A percentile compares a stretch with the other conserved stretches of the same genome.
These are phyloP conservation scores for Euryodendron excelsum DNA, from an alignment of 148 eudicot species.

Conservation along the genomic window DNA sequence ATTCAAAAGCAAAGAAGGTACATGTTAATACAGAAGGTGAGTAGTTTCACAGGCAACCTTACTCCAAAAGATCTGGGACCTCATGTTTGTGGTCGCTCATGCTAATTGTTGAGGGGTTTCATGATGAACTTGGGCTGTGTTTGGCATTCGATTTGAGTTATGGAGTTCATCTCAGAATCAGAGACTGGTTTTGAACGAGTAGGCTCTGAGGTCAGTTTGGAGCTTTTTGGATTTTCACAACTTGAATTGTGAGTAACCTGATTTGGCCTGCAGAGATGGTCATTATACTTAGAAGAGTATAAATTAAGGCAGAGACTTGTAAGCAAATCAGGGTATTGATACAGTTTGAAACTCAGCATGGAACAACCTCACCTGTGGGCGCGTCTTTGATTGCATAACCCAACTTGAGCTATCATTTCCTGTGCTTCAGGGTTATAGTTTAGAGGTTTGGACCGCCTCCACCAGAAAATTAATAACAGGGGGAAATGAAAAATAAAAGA, in stretches of 20 bases:
- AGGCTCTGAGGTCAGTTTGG: too few species aligned
- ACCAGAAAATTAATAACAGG: too few species aligned
- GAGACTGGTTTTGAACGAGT: not conserved
- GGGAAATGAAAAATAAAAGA: too few species aligned
- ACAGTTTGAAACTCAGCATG: slow-evolving; percentile 1
- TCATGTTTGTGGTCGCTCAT: not conserved
- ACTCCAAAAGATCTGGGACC: not conserved
- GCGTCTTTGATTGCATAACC: not conserved
- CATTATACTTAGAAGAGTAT: not conserved
- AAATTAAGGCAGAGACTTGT: not conserved
- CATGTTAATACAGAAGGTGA: not conserved
- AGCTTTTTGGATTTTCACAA: too few species aligned
- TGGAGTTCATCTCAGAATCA: not conserved
- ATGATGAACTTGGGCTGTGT: too few species aligned
- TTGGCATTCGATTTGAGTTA: not conserved
- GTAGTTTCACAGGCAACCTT: not conserved
- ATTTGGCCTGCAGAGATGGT: not conserved
- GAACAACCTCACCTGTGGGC: not conserved
- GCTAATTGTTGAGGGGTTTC: too few species aligned
- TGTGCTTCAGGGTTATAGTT: not conserved
- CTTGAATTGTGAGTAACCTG: not conserved
- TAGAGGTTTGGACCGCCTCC: not conserved
- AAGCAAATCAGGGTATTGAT: not conserved
- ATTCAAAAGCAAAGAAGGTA: not conserved
- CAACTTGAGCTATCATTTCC: not conserved